Conservation (phyloP, 2,329 filamentous ascomycete species). For the Aspergillus clavatus region DNA sequence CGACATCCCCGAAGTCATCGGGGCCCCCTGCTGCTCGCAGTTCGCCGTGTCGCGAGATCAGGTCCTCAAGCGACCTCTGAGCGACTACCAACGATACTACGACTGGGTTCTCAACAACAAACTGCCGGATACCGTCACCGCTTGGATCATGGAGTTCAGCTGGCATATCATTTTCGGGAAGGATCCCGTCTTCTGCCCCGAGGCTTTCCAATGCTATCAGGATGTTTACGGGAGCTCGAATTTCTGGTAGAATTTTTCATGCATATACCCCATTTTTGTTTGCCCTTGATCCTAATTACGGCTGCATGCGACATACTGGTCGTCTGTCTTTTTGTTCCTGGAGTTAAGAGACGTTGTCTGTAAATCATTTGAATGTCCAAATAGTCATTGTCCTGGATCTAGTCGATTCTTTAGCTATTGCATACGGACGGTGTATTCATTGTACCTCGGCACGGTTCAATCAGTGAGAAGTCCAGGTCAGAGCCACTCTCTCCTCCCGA, state of each 20-base stretch:
- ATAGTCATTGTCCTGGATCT: no score
- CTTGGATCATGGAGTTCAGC: conserved; percentile 50
- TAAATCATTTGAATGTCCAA: not conserved
- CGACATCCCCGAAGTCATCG: conserved; percentile 39
- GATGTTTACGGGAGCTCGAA: conserved; percentile 50
- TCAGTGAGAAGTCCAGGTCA: no score
- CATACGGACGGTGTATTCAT: not conserved
- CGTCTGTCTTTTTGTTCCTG: conserved; percentile 4
- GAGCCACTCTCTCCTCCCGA: no score
- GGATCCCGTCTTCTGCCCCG: conserved; percentile 47
- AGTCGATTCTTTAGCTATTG: not conserved
- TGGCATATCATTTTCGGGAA: conserved; percentile 49
- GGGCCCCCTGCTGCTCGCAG: conserved; percentile 49
- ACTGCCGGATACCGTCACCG: conserved; percentile 44
- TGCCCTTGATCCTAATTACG: conserved; percentile 4
- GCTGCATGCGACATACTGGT: conserved; percentile 6
- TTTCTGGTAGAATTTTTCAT: conserved; percentile 19
- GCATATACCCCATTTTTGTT: conserved; percentile 14
- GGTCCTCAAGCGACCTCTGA: conserved; percentile 38
- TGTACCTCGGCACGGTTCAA: no score
- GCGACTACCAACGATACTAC: conserved; percentile 44
- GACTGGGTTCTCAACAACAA: conserved; percentile 46
- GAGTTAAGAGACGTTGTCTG: not conserved
- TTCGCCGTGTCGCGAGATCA: conserved; percentile 46
- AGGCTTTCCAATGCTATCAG: conserved; percentile 57